Evolutionary conservation across 441 rosid species (phyloP).

Genomic region (California macrophylla): DNA sequence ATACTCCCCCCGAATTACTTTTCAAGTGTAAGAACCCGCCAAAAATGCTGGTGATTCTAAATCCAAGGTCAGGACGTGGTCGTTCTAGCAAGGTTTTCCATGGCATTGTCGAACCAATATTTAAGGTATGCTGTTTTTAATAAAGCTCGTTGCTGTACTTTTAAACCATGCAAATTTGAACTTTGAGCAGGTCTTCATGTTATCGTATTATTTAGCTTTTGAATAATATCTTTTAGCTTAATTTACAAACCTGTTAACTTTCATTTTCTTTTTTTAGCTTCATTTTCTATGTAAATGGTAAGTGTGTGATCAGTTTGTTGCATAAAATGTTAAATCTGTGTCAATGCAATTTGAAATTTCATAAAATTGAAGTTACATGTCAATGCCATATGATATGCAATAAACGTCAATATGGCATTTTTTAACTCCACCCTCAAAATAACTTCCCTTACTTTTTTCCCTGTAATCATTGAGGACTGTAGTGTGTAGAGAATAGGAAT

Average conservation of each 20-base stretch:
- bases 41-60: constrained; percentile 85
- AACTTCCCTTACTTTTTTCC: background rate
- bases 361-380: background rate
- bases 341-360: background rate
- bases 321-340: background rate
- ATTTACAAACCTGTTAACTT: background rate
- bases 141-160: background rate
- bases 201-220: background rate
- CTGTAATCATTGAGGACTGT: background rate
- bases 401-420: background rate
- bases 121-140: constrained; percentile 47
- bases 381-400: background rate
- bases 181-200: background rate
- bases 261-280: background rate
- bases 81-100: constrained; percentile 90
- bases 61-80: constrained; percentile 97
- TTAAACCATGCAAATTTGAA: background rate
- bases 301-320: background rate
- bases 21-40: constrained; percentile 89
- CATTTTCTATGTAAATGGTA: background rate
- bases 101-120: constrained; percentile 79
- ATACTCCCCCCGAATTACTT: constrained; percentile 83
- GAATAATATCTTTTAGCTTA: background rate
- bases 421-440: background rate
- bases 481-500: background rate